Conservation (phyloP, 805 yeast genomes). For the Cyberlindnera sargentensis region DNA sequence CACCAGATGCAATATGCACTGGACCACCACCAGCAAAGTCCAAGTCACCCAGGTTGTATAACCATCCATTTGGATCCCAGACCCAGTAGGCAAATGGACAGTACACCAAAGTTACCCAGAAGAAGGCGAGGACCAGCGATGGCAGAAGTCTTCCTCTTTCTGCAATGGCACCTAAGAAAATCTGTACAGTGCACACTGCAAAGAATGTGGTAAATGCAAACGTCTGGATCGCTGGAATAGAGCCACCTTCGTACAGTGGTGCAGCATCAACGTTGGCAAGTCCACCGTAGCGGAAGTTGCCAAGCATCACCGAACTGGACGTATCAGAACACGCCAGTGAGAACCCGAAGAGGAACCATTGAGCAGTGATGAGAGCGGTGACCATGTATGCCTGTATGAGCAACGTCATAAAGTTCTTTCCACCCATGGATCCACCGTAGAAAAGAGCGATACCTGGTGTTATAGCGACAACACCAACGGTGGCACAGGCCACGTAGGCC, state of each 20-base stretch:
- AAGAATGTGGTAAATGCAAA: slow-evolving; percentile 90
- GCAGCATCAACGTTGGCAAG: slow-evolving; percentile 56
- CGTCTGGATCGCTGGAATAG: slow-evolving; percentile 40
- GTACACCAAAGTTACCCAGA: slow-evolving; percentile 87
- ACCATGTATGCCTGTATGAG: slow-evolving; percentile 71
- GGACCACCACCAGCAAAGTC: slow-evolving; percentile 99
- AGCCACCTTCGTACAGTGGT: slow-evolving; percentile 66
- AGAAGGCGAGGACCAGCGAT: slow-evolving; percentile 65
- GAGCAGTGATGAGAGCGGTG: slow-evolving; percentile 65
- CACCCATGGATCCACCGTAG: slow-evolving; percentile 57
- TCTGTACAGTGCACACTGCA: slow-evolving; percentile 81
- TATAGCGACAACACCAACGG: slow-evolving; percentile 57
- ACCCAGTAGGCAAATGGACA: slow-evolving; percentile 94
- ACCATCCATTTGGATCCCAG: slow-evolving; percentile 95
- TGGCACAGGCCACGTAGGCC: slow-evolving; percentile 35
- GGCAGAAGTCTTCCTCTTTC: slow-evolving; percentile 91
- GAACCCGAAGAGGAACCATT: slow-evolving; percentile 97
- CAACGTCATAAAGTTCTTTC: slow-evolving; percentile 77
- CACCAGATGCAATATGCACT: slow-evolving; percentile 88
- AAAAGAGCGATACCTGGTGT: slow-evolving; percentile 90
- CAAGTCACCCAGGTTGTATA: slow-evolving; percentile 80
- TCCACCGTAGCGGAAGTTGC: slow-evolving; percentile 76
- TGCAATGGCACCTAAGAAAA: slow-evolving; percentile 84
- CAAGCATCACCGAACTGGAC: slow-evolving; percentile 66
- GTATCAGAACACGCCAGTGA: slow-evolving; percentile 76